Conservation (phyloP, 208 protist species). For the Jaenimonas drosophilae region DNA sequence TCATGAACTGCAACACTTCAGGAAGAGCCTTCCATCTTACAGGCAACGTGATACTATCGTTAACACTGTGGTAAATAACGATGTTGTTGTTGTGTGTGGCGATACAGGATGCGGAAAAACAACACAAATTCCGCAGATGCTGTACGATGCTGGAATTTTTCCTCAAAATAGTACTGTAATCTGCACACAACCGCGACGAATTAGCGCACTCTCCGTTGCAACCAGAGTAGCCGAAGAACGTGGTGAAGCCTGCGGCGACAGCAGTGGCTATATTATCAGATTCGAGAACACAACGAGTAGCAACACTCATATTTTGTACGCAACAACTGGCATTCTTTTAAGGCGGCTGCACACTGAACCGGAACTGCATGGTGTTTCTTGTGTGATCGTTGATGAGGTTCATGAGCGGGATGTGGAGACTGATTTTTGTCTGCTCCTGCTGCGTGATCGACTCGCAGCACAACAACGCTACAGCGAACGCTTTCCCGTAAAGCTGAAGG, state of each 20-base stretch:
- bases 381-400: slow-evolving; percentile 83
- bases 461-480: slow-evolving; percentile 30
- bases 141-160: slow-evolving; percentile 64
- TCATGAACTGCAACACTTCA: slow-evolving; percentile 39
- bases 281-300: slow-evolving; percentile 72
- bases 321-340: slow-evolving; percentile 98
- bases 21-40: slow-evolving; percentile 46
- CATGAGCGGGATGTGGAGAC: slow-evolving; percentile 83
- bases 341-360: slow-evolving; percentile 93
- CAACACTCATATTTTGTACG: slow-evolving; percentile 95
- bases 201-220: slow-evolving; percentile 87
- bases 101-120: slow-evolving; percentile 98
- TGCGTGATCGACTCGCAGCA: slow-evolving; percentile 48
- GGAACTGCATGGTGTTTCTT: slow-evolving; percentile 67
- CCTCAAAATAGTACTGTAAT: slow-evolving; percentile 43
- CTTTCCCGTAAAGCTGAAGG: slow-evolving; percentile 71
- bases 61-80: slow-evolving; percentile 34
- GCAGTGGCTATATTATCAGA: slow-evolving; percentile 85
- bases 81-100: slow-evolving; percentile 86
- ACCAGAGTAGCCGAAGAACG: slow-evolving; percentile 82
- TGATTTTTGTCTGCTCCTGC: slow-evolving; percentile 71
- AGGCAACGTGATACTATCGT: slow-evolving; percentile 41
- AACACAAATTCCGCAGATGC: slow-evolving; percentile 89
- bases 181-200: slow-evolving; percentile 86
- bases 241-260: slow-evolving; percentile 71